phyloP scores from a whole-genome alignment of 1,284 basidiomycete species.

The Coniophora puteana region DNA sequence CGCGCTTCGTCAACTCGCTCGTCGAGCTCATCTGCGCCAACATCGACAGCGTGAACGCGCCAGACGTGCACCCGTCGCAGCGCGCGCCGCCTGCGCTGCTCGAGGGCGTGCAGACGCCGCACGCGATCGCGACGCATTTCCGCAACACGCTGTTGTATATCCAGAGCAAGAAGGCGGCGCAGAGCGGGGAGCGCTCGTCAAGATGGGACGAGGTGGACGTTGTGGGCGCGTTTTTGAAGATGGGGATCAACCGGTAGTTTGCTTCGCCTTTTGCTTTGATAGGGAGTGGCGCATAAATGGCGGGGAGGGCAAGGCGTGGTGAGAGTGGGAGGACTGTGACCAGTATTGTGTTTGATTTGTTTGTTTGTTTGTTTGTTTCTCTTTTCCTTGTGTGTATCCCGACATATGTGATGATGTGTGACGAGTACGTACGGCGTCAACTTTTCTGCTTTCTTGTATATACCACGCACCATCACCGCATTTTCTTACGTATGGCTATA shows the following conservation, averaged over 20 bases:
- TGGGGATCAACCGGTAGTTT: conserved; percentile 67
- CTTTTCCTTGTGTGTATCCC: no score
- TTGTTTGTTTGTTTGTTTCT: no score
- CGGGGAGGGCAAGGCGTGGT: no score
- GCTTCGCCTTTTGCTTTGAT: no score
- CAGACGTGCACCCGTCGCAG: conserved; percentile 71
- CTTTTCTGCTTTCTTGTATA: no score
- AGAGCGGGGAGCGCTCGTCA: conserved; percentile 40
- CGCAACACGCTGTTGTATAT: conserved; percentile 86
- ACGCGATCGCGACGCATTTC: conserved; percentile 92
- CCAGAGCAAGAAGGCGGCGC: conserved; percentile 63
- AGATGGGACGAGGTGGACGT: conserved; percentile 86
- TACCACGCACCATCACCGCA: no score
- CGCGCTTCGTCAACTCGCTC: conserved; percentile 92
- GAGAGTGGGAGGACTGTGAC: no score
- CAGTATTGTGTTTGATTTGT: no score
- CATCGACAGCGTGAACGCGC: conserved; percentile 83
- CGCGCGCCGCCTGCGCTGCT: conserved; percentile 79
- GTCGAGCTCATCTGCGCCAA: conserved; percentile 90
- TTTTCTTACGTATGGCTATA: no score
- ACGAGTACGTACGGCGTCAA: no score
- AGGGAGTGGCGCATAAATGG: no score
- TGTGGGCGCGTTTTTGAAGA: conserved; percentile 81
- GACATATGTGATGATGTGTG: no score
- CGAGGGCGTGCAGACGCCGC: conserved; percentile 87